These are phyloP conservation scores for Handroanthus guayacan DNA, from an alignment of 257 asterid genomes.

Conservation along the genomic window DNA sequence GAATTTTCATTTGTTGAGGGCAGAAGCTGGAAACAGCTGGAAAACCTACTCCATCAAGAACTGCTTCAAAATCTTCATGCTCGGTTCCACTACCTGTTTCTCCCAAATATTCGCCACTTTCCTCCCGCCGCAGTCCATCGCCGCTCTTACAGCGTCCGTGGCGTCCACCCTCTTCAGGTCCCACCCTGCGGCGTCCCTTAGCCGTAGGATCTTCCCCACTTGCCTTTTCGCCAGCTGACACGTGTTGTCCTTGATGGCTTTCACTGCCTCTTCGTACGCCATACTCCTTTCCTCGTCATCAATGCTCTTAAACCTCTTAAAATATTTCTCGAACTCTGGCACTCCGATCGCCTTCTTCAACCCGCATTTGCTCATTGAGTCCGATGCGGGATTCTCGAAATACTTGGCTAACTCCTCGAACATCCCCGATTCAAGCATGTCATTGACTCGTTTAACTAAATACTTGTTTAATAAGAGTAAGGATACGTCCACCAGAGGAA, in stretches of 20 bases:
- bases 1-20: constrained; percentile 22
- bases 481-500: constrained; percentile 74
- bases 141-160: constrained; percentile 67
- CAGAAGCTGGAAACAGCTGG: constrained; percentile 64
- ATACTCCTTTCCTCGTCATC: constrained; percentile 19
- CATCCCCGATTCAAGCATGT: constrained; percentile 88
- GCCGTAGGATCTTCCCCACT: constrained; percentile 67
- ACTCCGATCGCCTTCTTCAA: constrained; percentile 82
- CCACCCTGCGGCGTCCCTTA: constrained; percentile 81
- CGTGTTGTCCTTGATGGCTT: constrained; percentile 80
- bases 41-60: constrained; percentile 88
- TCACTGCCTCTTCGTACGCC: constrained; percentile 66
- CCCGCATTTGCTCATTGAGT: constrained; percentile 54
- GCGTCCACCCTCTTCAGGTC: constrained; percentile 75
- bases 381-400: constrained; percentile 35
- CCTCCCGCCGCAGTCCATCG: constrained; percentile 42
- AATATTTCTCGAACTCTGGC: constrained; percentile 74
- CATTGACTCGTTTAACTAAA: constrained; percentile 65
- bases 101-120: constrained; percentile 69
- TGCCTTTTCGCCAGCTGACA: constrained; percentile 72
- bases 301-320: constrained; percentile 7
- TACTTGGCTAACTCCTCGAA: constrained; percentile 62
- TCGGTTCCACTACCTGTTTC: constrained; percentile 68
- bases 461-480: constrained; percentile 38
- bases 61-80: constrained; percentile 84